A percentile compares a stretch with the other conserved stretches of the same genome.
phyloP scores from a whole-genome alignment of 495 filamentous ascomycete species.

The Xylaria telfairii region DNA sequence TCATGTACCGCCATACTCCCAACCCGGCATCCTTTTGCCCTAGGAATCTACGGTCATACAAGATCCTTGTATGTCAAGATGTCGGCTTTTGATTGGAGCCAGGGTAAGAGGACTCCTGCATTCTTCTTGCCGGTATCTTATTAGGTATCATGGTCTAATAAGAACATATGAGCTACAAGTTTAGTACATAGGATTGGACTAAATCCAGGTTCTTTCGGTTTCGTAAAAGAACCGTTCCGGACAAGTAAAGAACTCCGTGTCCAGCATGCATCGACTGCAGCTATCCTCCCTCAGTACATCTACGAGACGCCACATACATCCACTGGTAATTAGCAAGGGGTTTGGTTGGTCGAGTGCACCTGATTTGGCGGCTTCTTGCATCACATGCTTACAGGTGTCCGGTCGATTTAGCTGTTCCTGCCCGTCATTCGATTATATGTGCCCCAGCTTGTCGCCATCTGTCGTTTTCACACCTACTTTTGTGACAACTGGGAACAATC shows the following conservation, averaged over 20 bases:
- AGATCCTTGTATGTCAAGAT: constrained; percentile 25
- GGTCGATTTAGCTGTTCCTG: constrained; percentile 33
- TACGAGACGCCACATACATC: constrained; percentile 45
- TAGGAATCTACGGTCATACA: constrained; percentile 24
- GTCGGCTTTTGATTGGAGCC: constrained; percentile 19
- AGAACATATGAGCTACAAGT: constrained; percentile 14
- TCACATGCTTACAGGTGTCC: constrained; percentile 38
- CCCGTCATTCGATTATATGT: constrained; percentile 34
- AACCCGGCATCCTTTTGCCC: constrained; percentile 9
- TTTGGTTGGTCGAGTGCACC: constrained; percentile 38
- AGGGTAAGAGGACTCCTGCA: constrained; percentile 16
- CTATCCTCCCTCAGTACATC: constrained; percentile 41
- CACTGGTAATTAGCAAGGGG: constrained; percentile 41
- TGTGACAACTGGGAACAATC: background rate
- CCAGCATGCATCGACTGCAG: constrained; percentile 37
- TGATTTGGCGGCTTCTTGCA: constrained; percentile 41
- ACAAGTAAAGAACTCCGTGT: constrained; percentile 33
- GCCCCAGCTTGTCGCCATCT: constrained; percentile 28
- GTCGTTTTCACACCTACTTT: constrained; percentile 16
- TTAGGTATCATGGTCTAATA: constrained; percentile 20
- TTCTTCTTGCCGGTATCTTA: constrained; percentile 15
- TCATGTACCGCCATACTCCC: constrained; percentile 5
- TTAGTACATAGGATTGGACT: constrained; percentile 25
- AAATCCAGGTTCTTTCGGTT: constrained; percentile 24
- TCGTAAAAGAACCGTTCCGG: constrained; percentile 29